A percentile compares a stretch with the other conserved stretches of the same genome.
phyloP scores from a whole-genome alignment of 192 early-diverging fungal species.

The Spinellus fusiger region DNA sequence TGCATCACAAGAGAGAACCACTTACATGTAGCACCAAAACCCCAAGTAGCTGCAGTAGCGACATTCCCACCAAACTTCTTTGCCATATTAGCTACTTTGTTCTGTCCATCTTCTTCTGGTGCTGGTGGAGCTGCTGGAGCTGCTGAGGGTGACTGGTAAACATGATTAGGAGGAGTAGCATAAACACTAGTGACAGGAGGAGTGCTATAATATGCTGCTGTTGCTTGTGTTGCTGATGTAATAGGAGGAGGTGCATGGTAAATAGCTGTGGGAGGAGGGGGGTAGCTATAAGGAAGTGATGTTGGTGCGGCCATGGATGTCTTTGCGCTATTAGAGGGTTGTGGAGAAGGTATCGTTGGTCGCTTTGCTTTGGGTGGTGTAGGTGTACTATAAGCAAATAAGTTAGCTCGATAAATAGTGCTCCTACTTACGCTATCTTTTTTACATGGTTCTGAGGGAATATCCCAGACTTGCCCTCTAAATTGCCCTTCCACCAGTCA shows the following conservation, averaged over 20 bases:
- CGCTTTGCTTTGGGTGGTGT: neutral
- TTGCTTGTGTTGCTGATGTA: too few species aligned
- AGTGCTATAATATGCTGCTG: slow-evolving; percentile 1
- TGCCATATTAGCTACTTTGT: slow-evolving; percentile 17
- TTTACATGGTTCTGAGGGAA: slow-evolving; percentile 34
- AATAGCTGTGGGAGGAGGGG: slow-evolving; percentile 20
- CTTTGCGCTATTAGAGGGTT: slow-evolving; percentile 4
- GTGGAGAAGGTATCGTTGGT: too few species aligned
- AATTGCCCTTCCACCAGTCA: slow-evolving; percentile 31
- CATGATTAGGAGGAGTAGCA: slow-evolving; percentile 6
- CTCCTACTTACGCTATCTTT: slow-evolving; percentile 19
- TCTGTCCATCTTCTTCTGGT: slow-evolving; percentile 1
- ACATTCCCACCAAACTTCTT: slow-evolving; percentile 26
- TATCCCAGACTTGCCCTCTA: slow-evolving; percentile 24
- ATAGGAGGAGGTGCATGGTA: slow-evolving; percentile 9
- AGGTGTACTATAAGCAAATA: neutral
- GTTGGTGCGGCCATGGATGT: neutral
- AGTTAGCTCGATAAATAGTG: neutral
- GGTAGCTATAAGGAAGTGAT: slow-evolving; percentile 18
- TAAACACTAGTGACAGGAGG: neutral
- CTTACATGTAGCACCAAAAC: slow-evolving; percentile 26
- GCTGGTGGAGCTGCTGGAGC: neutral
- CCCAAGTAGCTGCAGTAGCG: slow-evolving; percentile 17
- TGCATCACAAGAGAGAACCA: neutral
- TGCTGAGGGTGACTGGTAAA: neutral